Conservation (phyloP, 305 asterid genomes). For the Solanum hybrid region DNA sequence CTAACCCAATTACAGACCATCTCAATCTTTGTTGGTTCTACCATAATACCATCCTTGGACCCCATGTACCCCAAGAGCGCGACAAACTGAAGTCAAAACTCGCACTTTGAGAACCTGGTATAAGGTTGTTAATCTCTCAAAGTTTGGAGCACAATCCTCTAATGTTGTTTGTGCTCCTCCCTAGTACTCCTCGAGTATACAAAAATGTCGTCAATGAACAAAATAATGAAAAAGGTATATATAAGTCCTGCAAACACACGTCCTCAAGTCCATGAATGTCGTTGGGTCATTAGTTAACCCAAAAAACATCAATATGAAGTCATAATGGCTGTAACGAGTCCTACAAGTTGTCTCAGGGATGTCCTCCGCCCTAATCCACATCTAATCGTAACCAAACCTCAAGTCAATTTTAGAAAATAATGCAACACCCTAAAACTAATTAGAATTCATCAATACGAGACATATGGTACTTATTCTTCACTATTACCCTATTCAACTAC, state of each 20-base stretch:
- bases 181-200: not conserved
- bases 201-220: not conserved
- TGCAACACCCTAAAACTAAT: not conserved
- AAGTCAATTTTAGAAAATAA: not conserved
- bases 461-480: not conserved
- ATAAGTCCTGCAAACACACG: not conserved
- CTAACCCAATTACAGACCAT: not conserved
- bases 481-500: not conserved
- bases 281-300: not conserved
- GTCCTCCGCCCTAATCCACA: not conserved
- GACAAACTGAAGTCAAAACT: not conserved
- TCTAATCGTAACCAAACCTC: not conserved
- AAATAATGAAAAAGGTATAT: too few relatives aligned
- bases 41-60: not conserved
- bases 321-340: not conserved
- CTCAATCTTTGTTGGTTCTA: not conserved
- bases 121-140: not conserved
- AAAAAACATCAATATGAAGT: not conserved
- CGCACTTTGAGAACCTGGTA: too few relatives aligned
- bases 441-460: not conserved
- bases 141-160: not conserved
- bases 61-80: not conserved
- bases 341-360: not conserved
- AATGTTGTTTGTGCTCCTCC: not conserved
- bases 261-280: not conserved